Evolutionary conservation across 768 basidiomycete genomes (phyloP), one percentile per base, ranked within the genome.

Genomic region (Mycena polygramma): DNA sequence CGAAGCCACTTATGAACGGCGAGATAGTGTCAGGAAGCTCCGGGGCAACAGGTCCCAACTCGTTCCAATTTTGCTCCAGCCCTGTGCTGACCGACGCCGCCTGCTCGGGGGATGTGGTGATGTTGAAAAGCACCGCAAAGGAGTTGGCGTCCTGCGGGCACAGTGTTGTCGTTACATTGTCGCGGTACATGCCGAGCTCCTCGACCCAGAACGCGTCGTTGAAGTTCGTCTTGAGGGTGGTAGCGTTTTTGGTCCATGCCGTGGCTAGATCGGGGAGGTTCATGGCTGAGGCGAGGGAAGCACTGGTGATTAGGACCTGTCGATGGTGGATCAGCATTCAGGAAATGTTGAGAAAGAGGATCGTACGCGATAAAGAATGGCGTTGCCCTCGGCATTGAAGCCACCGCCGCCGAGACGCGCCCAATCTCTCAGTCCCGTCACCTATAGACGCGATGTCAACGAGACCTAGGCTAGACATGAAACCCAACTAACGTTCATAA

Each of bases 131-230:
- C 1, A 90, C 78, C 2, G 88, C 88, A 64, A 89, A 84, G 0
- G 87, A 86, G 75, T 90, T 90, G 11, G 84, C 89, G 69, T 90
- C 89, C 72, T 90, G 88, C 0, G 89, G 88, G 41, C 81, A 82
- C 22, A 90, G 78, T 1, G 85, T 84, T 2, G 88, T 87, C 1
- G 86, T 87, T 11, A 78, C 74, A 72, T 90, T 90, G 73, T 90
- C 89, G 14, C 84, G 80, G 68, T 88, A 90, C 85, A 87, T 80
- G 1, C 88, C 88, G 0, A 74, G 78, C 24, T 75, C 77, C 2
- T 81, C 80, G 2, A 86, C 78, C 89, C 88, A 90, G 74, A 90
- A 88, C 4, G 81, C 83, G 1, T 79, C 76, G 77, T 90, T 90
- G 80, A 83, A 90, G 6, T 72, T 77, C 9, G 74, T 59, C 71